These are phyloP conservation scores for Flueggea neowawraea DNA, from an alignment of 441 rosid species.

Conservation along the genomic window DNA sequence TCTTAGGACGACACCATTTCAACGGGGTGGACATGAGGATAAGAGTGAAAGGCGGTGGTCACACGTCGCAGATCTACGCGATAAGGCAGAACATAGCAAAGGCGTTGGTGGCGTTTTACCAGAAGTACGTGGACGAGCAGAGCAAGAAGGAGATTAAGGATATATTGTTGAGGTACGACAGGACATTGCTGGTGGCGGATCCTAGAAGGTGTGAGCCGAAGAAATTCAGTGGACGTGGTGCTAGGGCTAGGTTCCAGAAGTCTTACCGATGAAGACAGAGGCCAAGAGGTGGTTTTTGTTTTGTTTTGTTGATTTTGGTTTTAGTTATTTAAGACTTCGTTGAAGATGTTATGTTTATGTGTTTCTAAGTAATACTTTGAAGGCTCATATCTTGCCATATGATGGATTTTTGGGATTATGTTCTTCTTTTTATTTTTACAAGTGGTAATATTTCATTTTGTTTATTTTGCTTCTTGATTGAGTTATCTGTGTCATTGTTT, in stretches of 20 bases:
- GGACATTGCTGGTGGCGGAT: slow-evolving; percentile 81
- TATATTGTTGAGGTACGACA: slow-evolving; percentile 53
- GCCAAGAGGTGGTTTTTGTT: too few species aligned
- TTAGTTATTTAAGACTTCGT: too few species aligned
- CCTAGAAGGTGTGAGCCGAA: slow-evolving; percentile 82
- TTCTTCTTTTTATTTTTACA: too few species aligned
- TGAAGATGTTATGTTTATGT: too few species aligned
- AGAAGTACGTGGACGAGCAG: slow-evolving; percentile 75
- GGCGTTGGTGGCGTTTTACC: slow-evolving; percentile 66
- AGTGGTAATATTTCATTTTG: too few species aligned
- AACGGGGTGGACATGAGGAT: slow-evolving; percentile 63
- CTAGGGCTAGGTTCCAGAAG: slow-evolving; percentile 79
- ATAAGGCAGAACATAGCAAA: slow-evolving; percentile 78
- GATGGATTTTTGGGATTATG: too few species aligned
- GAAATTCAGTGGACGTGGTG: slow-evolving; percentile 83
- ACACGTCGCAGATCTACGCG: slow-evolving; percentile 74
- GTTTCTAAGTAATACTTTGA: too few species aligned
- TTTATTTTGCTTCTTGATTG: too few species aligned
- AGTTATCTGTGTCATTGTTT: too few species aligned
- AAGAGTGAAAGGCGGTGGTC: slow-evolving; percentile 60
- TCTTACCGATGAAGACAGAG: slow-evolving; percentile 51
- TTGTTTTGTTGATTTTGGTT: too few species aligned
- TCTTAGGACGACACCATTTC: slow-evolving; percentile 60
- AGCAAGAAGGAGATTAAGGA: slow-evolving; percentile 75
- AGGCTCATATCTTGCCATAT: too few species aligned